phyloP scores from a whole-genome alignment of 2,329 filamentous ascomycete genomes.

The Talaromyces sp. region DNA sequence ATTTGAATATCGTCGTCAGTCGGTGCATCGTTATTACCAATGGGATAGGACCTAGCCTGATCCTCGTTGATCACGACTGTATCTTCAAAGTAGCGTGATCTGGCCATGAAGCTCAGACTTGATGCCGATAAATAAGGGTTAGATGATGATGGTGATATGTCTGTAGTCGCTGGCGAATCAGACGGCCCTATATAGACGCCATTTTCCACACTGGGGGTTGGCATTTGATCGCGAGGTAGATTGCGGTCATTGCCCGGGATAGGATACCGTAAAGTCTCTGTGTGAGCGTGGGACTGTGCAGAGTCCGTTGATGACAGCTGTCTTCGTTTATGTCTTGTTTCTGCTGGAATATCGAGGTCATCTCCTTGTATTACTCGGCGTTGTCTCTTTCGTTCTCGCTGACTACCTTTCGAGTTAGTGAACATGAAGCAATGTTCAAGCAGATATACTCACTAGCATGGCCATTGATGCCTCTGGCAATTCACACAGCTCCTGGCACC shows the following conservation, averaged over 20 bases:
- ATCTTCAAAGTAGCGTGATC: constrained; percentile 33
- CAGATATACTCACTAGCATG: constrained; percentile 26
- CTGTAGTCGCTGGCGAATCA: not conserved
- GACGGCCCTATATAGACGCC: too few species aligned
- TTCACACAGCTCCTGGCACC: constrained; percentile 27
- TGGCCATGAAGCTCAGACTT: constrained; percentile 31
- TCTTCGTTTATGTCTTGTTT: too few species aligned
- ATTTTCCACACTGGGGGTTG: too few species aligned
- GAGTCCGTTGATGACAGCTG: too few species aligned
- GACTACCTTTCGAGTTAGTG: too few species aligned
- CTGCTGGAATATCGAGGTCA: not conserved
- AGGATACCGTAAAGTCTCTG: too few species aligned
- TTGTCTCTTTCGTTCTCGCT: too few species aligned
- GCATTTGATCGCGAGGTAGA: too few species aligned
- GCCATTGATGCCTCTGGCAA: constrained; percentile 31
- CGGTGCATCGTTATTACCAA: constrained; percentile 26
- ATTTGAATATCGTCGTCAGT: constrained; percentile 32
- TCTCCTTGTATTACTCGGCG: too few species aligned
- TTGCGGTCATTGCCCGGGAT: too few species aligned
- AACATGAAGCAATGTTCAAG: not conserved
- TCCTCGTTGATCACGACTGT: constrained; percentile 31
- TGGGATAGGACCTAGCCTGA: constrained; percentile 27
- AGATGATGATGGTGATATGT: not conserved
- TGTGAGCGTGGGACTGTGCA: too few species aligned
- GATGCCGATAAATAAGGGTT: constrained; percentile 21